A percentile compares a stretch with the other conserved stretches of the same genome.
phyloP scores from a whole-genome alignment of 2,329 filamentous ascomycete genomes.

The Aspergillus quadricinctus region DNA sequence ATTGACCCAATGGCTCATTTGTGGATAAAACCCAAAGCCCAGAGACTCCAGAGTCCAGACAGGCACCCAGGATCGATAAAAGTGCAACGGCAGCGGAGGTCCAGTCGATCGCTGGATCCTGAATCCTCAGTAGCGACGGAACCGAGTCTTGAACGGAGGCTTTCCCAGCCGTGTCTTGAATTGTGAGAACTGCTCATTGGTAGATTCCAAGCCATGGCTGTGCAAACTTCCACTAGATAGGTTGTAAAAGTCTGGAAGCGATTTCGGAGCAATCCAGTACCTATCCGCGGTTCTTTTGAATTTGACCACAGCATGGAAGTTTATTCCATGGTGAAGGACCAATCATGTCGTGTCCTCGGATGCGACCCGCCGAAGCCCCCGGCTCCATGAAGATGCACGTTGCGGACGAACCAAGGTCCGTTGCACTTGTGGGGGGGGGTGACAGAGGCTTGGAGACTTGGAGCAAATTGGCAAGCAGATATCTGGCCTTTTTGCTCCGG shows the following conservation, averaged over 20 bases:
- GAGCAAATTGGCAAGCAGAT: neutral
- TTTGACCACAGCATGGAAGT: neutral
- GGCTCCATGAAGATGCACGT: neutral
- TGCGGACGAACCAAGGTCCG: neutral
- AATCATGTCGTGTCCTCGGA: neutral
- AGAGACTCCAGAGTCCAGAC: slow-evolving; percentile 1
- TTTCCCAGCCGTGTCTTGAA: neutral
- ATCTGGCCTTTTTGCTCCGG: neutral
- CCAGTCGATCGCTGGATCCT: slow-evolving; percentile 14
- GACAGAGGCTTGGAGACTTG: neutral
- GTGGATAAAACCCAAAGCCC: neutral
- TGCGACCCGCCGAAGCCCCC: neutral
- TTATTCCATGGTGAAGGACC: neutral
- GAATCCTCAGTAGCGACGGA: slow-evolving; percentile 1
- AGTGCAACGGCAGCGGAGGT: slow-evolving; percentile 15
- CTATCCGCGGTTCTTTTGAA: neutral
- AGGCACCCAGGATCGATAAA: slow-evolving; percentile 17
- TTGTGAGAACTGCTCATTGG: neutral
- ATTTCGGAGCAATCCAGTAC: neutral
- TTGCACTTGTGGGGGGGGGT: neutral
- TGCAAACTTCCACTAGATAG: neutral
- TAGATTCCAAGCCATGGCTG: neutral
- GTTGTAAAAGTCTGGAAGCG: neutral
- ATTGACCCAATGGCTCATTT: neutral
- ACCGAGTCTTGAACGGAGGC: neutral